Conservation (phyloP, 2,329 filamentous ascomycete genomes). For the Aspergillus thermomutatus region DNA sequence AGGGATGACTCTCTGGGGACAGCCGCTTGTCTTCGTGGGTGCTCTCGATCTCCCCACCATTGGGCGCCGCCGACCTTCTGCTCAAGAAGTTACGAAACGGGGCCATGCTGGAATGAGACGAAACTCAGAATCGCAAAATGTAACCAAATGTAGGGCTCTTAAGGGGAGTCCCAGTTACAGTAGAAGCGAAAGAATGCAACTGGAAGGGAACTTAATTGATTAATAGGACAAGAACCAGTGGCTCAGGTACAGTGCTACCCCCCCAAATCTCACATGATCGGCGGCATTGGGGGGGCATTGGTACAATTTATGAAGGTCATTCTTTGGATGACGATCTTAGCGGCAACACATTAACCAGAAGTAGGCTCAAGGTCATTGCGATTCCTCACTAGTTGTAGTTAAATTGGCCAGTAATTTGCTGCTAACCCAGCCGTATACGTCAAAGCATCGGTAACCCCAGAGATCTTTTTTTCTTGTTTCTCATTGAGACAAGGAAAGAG, state of each 20-base stretch:
- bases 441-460: not conserved
- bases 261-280: conserved; percentile 24
- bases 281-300: conserved; percentile 10
- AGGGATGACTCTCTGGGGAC: conserved; percentile 42
- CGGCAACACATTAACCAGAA: not conserved
- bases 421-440: not conserved
- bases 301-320: conserved; percentile 13
- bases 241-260: not conserved
- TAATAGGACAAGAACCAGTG: conserved; percentile 1
- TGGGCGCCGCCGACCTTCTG: conserved; percentile 52
- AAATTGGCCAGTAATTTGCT: not conserved
- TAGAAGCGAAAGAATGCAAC: not conserved
- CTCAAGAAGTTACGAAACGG: conserved; percentile 70
- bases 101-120: conserved; percentile 51
- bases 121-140: not conserved
- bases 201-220: conserved; percentile 4
- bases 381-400: not conserved
- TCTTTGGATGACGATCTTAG: conserved; percentile 6
- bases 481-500: not conserved
- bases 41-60: conserved; percentile 33
- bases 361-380: not conserved
- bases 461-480: not conserved
- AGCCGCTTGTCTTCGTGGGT: conserved; percentile 56
- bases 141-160: not conserved
- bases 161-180: not conserved